Evolutionary conservation across 306 rosid genomes (phyloP), one percentile per base, ranked within the genome.

Genomic region (Malus sieversii): DNA sequence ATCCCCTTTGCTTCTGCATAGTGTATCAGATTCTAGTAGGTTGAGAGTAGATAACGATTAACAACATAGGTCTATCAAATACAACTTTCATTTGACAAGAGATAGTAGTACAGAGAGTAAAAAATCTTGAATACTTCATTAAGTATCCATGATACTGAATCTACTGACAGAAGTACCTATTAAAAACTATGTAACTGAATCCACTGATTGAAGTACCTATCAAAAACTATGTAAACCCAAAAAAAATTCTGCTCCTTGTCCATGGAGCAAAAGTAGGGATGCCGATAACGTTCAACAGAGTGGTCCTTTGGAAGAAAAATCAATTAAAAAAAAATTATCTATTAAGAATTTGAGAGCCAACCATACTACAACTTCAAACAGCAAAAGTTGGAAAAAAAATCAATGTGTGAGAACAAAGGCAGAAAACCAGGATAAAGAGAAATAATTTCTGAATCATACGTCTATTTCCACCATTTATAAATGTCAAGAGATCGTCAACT

Each of bases 401-500:
- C 48, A 45, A 69, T 62, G 30, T 46, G 51, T 72, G 71, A 70
- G 55, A 76, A 15, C 57, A 82, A 60, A 73, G 62, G 52, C 22
- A 42, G 45, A 46, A 20, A 73, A 55, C 64, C 32, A 72, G 35
- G 65, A 58, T 23, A 9, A 64, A 52, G 67, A 74, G 33, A 68
- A 29, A 22, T 40, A 52, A 65, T 59, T 44, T 59, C 46, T 68
- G 58, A 42, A 66, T 68, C 63, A 80, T 85, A 89, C 98, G 92
- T 85, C 83, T 82, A 64, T 85, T 85, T 74, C 80, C 91, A 71
- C 93, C 96, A 78, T 93, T 93, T 72, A 93, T 93, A 82, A 88
- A 93, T 74, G 97, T 86, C 82, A 93, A 87, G 35, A 93, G 90
- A 79, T 93, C 98, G 78, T 93, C 98, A 10, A 93, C 90, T 35